phyloP scores from a whole-genome alignment of 495 filamentous ascomycete species.

The Daldinia caldariorum region DNA sequence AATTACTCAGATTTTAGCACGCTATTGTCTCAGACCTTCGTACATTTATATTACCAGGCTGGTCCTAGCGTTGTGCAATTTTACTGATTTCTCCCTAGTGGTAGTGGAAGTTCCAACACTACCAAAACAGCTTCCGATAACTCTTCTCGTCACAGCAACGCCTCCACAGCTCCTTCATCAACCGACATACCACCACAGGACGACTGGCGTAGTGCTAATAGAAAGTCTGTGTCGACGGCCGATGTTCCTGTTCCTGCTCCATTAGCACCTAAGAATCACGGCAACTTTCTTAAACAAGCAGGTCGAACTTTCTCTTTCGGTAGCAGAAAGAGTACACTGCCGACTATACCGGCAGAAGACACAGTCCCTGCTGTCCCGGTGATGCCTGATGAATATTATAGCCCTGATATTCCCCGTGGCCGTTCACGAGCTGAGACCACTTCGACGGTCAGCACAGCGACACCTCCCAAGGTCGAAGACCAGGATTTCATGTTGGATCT shows the following conservation, averaged over 20 bases:
- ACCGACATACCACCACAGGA: constrained; percentile 68
- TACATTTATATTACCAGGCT: constrained; percentile 36
- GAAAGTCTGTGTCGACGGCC: constrained; percentile 54
- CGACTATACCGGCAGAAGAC: constrained; percentile 57
- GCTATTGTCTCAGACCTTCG: constrained; percentile 38
- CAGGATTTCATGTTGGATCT: constrained; percentile 65
- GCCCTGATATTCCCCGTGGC: constrained; percentile 45
- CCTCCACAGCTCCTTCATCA: constrained; percentile 77
- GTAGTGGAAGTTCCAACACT: constrained; percentile 72
- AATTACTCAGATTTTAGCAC: constrained; percentile 50
- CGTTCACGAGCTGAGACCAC: constrained; percentile 57
- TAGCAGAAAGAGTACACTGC: constrained; percentile 58
- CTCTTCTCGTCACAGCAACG: constrained; percentile 76
- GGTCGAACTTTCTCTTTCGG: constrained; percentile 81
- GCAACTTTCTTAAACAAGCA: constrained; percentile 69
- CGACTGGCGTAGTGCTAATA: constrained; percentile 59
- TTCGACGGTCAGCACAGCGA: constrained; percentile 71
- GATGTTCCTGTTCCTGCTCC: constrained; percentile 70
- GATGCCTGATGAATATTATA: constrained; percentile 44
- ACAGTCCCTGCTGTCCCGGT: constrained; percentile 50
- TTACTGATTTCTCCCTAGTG: constrained; percentile 54
- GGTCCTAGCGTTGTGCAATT: constrained; percentile 43
- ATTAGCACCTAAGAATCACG: constrained; percentile 61
- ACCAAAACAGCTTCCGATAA: constrained; percentile 72
- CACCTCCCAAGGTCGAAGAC: constrained; percentile 73